Percentiles rank a stretch among this genome's conserved stretches.
Conservation (phyloP, 495 filamentous ascomycete genomes). For the Extremus antarcticus region DNA sequence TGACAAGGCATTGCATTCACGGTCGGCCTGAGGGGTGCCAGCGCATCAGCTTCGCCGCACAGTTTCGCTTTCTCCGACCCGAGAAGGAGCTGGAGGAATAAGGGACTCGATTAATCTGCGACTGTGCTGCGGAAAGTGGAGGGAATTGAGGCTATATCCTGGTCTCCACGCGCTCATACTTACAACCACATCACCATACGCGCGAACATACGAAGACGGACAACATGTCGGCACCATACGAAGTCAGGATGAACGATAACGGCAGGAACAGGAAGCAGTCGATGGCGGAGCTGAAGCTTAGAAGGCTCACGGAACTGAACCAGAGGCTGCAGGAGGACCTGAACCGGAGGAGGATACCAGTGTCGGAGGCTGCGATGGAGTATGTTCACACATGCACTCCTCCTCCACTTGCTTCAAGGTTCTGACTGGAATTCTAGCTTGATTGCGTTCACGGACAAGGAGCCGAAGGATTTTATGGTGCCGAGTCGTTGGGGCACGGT, state of each 20-base stretch:
- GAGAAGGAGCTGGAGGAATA: neutral
- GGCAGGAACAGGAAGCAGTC: conserved; percentile 97
- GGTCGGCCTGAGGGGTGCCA: neutral
- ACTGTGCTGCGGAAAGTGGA: neutral
- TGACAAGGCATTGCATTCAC: neutral
- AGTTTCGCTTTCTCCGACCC: neutral
- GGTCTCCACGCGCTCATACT: neutral
- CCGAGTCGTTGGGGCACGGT: conserved; percentile 92
- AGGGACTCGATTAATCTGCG: neutral
- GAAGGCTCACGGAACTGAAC: conserved; percentile 92
- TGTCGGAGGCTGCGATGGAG: conserved; percentile 89
- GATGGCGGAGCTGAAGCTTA: conserved; percentile 95
- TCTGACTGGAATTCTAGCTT: conserved; percentile 45
- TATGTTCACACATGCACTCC: conserved; percentile 37
- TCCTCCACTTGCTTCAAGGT: neutral
- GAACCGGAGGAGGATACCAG: conserved; percentile 85
- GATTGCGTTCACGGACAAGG: conserved; percentile 86
- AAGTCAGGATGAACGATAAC: conserved; percentile 31
- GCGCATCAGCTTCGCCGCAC: neutral
- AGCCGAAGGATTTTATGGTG: conserved; percentile 96
- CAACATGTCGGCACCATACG: conserved; percentile 33
- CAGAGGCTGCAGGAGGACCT: conserved; percentile 86
- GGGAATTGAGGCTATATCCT: neutral
- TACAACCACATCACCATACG: too few relatives aligned
- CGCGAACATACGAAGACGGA: neutral